Conservation (phyloP, 2,329 filamentous ascomycete species). For the Trichothecium roseum region DNA sequence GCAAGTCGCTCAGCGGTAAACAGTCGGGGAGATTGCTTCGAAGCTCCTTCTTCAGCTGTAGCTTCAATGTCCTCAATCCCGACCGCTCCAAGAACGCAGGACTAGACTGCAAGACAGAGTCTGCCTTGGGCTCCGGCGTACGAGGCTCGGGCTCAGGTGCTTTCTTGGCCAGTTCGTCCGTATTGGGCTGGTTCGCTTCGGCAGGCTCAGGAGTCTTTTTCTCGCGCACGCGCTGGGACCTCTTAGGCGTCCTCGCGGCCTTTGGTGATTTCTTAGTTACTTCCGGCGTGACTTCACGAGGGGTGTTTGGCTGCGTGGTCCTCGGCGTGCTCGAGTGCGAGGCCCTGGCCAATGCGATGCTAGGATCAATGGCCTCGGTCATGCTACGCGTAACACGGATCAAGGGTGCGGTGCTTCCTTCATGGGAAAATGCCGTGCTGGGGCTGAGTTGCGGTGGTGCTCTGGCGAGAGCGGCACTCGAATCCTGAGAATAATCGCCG, state of each 20-base stretch:
- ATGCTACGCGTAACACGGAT: slow-evolving; percentile 17
- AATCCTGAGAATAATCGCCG: slow-evolving; percentile 10
- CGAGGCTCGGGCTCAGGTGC: background rate
- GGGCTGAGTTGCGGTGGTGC: slow-evolving; percentile 7
- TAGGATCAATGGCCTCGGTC: slow-evolving; percentile 14
- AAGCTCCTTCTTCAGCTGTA: slow-evolving; percentile 34
- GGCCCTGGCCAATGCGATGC: slow-evolving; percentile 13
- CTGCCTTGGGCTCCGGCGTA: background rate
- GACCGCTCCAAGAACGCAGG: slow-evolving; percentile 10
- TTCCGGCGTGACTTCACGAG: background rate
- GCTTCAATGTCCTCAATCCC: slow-evolving; percentile 26
- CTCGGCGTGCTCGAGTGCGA: background rate
- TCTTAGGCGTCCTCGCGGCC: background rate
- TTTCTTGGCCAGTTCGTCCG: background rate
- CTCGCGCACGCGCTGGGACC: background rate
- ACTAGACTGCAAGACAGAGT: background rate
- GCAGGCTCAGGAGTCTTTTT: background rate
- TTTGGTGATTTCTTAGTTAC: background rate
- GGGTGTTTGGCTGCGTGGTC: background rate
- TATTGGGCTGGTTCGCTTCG: background rate
- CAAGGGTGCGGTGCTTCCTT: slow-evolving; percentile 9
- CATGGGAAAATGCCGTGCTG: slow-evolving; percentile 6
- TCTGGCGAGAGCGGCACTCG: slow-evolving; percentile 18
- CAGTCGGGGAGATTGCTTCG: slow-evolving; percentile 42
- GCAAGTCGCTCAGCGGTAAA: slow-evolving; percentile 39